A percentile compares a stretch with the other conserved stretches of the same genome.
phyloP scores from a whole-genome alignment of 2,329 filamentous ascomycete species.

The Cladosporium sp. region DNA sequence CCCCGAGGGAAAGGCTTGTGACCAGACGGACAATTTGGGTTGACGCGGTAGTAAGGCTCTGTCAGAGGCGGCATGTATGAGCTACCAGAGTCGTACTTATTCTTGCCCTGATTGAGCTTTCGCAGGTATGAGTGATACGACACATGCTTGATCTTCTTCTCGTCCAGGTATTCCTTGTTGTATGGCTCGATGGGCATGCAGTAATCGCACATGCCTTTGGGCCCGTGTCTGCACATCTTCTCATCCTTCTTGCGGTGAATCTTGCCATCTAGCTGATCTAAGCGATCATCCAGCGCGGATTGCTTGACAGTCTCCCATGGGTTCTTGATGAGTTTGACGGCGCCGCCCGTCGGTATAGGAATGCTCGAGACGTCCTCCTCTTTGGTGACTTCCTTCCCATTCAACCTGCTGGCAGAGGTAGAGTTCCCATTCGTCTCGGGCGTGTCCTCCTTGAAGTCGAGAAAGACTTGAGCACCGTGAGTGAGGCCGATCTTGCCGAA shows the following conservation, averaged over 20 bases:
- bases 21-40: constrained; percentile 84
- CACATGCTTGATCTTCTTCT: constrained; percentile 98
- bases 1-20: constrained; percentile 93
- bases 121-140: constrained; percentile 94
- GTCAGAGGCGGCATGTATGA: constrained; percentile 95
- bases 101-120: constrained; percentile 94
- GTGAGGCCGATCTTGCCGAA: constrained; percentile 59
- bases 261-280: constrained; percentile 89
- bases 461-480: constrained; percentile 88
- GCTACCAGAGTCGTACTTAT: constrained; percentile 88
- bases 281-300: constrained; percentile 77
- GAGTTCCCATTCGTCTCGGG: constrained; percentile 52
- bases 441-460: constrained; percentile 70
- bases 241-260: constrained; percentile 71
- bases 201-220: constrained; percentile 99
- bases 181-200: constrained; percentile 97
- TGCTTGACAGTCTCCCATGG: constrained; percentile 93
- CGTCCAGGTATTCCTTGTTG: constrained; percentile 79
- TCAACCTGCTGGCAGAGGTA: constrained; percentile 63
- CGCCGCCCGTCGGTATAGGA: constrained; percentile 57
- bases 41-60: constrained; percentile 90
- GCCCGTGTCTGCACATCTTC: constrained; percentile 92
- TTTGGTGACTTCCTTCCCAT: constrained; percentile 71
- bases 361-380: constrained; percentile 65
- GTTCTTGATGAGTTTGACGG: constrained; percentile 69